Evolutionary conservation across 352 stramenopile species (phyloP), one percentile per base, ranked within the genome.

Genomic region (Phytopythium montanum): DNA sequence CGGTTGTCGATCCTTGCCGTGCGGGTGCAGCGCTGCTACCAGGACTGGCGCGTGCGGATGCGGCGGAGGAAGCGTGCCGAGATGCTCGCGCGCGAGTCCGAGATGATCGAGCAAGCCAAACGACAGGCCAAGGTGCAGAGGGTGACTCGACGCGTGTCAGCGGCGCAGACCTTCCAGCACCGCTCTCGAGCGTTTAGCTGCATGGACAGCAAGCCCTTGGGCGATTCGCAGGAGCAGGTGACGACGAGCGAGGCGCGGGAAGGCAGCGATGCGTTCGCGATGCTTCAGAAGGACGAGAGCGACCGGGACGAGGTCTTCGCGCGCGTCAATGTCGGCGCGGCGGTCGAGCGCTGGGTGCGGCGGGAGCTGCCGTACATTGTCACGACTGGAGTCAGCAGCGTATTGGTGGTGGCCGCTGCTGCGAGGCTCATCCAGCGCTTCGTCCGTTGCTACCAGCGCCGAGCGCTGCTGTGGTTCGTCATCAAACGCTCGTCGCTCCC

Each of bases 331-430:
- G 56, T 75, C 21, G 33, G 66, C 31, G 54, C 33, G 23, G 67
- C 62, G 8, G 61, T 81, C 0, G 45, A 73, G 34, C 62, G 70
- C 13, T 85, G 75, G 75, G 64, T 41, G n/a, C 50, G 65, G 19
- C 63, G 67, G 54, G 56, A 82, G 25, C 63, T 85, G 3, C 72
- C 70, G 10, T 61, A 69, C 18, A 80, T 85, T 41, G 36, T 81
- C 1, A 72, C 60, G 0, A 55, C 59, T 4, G 72, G 68, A 41
- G 55, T 79, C 3, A 72, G 60, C 19, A 51, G 61, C 19, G 50
- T 73, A 12, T 28, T 71, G 26, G 66, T 75, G 25, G 66, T 49
- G 4, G 49, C 72, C 28, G 53, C 70, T 14, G 70, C 64, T 5
- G 68, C 62, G 7, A 65, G 6, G 23, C 49, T 79, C 3, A 25